phyloP scores from a whole-genome alignment of 768 basidiomycete species.

The Podaxis sp. region DNA sequence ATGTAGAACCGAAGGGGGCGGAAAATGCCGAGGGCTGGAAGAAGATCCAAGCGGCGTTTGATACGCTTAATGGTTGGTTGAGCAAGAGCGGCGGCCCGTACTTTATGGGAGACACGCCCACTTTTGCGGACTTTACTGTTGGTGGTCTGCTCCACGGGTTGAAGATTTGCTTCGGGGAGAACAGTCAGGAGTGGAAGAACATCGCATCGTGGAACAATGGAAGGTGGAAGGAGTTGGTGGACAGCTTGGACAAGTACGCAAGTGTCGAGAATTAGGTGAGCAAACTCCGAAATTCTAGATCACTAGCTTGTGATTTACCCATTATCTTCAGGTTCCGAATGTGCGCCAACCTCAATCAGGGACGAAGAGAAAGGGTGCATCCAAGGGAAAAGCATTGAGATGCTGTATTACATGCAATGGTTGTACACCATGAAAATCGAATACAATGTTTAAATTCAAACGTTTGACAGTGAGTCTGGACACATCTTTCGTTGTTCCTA shows the following conservation, averaged over 20 bases:
- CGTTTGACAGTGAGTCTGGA: too few species aligned
- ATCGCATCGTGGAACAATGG: slow-evolving; percentile 37
- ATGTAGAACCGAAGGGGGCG: slow-evolving; percentile 29
- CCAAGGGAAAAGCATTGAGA: too few species aligned
- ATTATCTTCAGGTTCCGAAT: background rate
- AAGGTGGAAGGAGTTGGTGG: slow-evolving; percentile 30
- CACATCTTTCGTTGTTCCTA: too few species aligned
- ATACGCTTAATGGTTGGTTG: slow-evolving; percentile 27
- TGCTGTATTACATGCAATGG: too few species aligned
- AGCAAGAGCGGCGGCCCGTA: slow-evolving; percentile 28
- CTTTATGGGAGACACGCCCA: slow-evolving; percentile 33
- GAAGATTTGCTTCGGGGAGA: slow-evolving; percentile 31
- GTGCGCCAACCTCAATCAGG: background rate
- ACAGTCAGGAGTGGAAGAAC: slow-evolving; percentile 42
- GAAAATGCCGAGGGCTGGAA: slow-evolving; percentile 34
- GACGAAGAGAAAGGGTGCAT: too few species aligned
- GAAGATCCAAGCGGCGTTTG: slow-evolving; percentile 31
- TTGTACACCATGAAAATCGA: too few species aligned
- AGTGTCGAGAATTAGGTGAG: background rate
- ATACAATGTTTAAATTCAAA: too few species aligned
- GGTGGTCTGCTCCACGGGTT: slow-evolving; percentile 29
- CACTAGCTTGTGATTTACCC: background rate
- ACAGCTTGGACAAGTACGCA: slow-evolving; percentile 15
- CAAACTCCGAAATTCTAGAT: background rate
- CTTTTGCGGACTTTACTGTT: slow-evolving; percentile 41